Percentiles rank a stretch among this genome's conserved stretches.
Evolutionary conservation across 305 asterid genomes (phyloP).

Genomic region (Andrographis paniculata): DNA sequence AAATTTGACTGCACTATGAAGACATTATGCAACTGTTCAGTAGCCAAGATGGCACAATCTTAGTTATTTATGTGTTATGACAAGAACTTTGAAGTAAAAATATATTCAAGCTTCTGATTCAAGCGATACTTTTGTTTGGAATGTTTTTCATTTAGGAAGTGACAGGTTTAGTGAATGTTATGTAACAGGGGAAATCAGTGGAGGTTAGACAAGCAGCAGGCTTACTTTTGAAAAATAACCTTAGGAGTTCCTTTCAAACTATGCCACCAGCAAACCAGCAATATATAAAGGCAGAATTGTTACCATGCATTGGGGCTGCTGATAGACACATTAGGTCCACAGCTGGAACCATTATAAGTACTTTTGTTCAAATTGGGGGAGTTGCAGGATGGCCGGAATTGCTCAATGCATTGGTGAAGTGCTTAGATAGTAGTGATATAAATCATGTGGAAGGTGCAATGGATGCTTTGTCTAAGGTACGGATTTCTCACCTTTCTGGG

Average conservation of each 20-base stretch:
- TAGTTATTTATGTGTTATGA: constrained; percentile 4
- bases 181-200: constrained; percentile 65
- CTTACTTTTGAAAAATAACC: constrained; percentile 81
- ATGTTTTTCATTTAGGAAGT: constrained; percentile 2
- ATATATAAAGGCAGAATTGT: constrained; percentile 67
- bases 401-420: constrained; percentile 72
- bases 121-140: constrained; percentile 9
- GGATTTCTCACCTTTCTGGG: not conserved
- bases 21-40: no score
- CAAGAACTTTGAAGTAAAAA: not conserved
- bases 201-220: constrained; percentile 99
- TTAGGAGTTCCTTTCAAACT: constrained; percentile 43
- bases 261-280: constrained; percentile 69
- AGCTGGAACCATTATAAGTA: constrained; percentile 86
- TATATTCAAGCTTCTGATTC: constrained; percentile 1
- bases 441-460: constrained; percentile 98
- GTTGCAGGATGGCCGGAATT: constrained; percentile 90
- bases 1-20: no score
- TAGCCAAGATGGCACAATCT: no score
- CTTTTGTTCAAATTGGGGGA: constrained; percentile 82
- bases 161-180: not conserved
- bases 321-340: constrained; percentile 92
- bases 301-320: constrained; percentile 82
- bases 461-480: constrained; percentile 99
- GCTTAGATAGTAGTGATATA: constrained; percentile 81